Evolutionary conservation across 495 filamentous ascomycete species (phyloP).

Genomic region (Aspergillus ostianus): DNA sequence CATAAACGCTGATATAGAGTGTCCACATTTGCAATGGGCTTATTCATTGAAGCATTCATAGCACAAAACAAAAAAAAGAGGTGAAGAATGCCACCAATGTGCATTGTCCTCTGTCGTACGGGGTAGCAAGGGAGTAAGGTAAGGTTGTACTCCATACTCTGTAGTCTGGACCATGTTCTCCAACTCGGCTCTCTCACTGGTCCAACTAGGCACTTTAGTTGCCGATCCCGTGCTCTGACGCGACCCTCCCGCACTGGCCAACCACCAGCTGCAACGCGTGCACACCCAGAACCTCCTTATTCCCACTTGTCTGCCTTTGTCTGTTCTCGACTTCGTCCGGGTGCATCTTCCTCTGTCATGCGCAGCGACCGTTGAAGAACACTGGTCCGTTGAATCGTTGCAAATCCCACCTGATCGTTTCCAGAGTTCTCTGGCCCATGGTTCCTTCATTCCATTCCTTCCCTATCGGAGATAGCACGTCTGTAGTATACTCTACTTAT

Average conservation of each 20-base stretch:
- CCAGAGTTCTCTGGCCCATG: background rate
- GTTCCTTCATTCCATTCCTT: background rate
- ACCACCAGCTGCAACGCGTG: constrained; percentile 4
- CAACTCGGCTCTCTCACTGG: background rate
- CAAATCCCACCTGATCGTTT: background rate
- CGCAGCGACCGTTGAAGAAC: background rate
- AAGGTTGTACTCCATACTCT: too few relatives aligned
- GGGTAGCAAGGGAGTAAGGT: too few relatives aligned
- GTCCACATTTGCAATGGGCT: too few relatives aligned
- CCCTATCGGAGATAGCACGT: background rate
- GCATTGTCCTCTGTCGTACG: too few relatives aligned
- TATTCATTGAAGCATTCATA: too few relatives aligned
- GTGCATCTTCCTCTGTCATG: background rate
- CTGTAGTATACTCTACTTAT: background rate
- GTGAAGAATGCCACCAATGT: too few relatives aligned
- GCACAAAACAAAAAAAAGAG: too few relatives aligned
- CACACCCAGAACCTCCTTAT: constrained; percentile 6
- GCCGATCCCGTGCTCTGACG: background rate
- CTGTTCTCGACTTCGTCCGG: background rate
- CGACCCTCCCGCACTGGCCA: constrained; percentile 3
- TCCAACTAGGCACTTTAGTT: background rate
- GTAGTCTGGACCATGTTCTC: background rate
- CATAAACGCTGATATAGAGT: too few relatives aligned
- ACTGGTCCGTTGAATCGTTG: constrained; percentile 5
- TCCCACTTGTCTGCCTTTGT: constrained; percentile 8